Evolutionary conservation across 768 basidiomycete species (phyloP).

Genomic region (Obba rivulosa): DNA sequence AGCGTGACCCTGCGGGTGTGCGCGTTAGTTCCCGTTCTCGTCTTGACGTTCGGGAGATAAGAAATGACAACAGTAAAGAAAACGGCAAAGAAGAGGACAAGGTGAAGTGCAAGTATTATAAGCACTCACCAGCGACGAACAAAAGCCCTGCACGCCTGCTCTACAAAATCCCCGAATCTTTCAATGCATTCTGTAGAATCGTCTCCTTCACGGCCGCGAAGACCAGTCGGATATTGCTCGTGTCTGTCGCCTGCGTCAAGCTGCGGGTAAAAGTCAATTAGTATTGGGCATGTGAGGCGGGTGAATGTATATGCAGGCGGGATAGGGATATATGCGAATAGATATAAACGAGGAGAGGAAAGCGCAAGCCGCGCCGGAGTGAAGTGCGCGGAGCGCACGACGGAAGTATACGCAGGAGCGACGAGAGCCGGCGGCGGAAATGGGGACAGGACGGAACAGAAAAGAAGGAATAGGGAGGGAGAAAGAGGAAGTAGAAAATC

Average conservation of each 20-base stretch:
- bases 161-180: constrained; percentile 79
- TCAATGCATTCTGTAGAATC: constrained; percentile 83
- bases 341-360: too few species aligned
- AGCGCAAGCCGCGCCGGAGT: too few species aligned
- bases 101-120: too few species aligned
- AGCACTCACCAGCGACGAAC: neutral
- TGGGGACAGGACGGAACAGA: neutral
- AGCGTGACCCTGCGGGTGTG: too few species aligned
- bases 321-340: too few species aligned
- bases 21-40: too few species aligned
- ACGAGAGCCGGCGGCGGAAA: neutral
- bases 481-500: neutral
- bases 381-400: too few species aligned
- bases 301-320: too few species aligned
- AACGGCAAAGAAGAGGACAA: too few species aligned
- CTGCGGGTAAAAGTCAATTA: constrained; percentile 31
- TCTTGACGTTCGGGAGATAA: too few species aligned
- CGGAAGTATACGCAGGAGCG: neutral
- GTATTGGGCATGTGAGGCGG: too few species aligned
- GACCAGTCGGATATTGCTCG: constrained; percentile 73
- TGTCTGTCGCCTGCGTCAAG: constrained; percentile 87
- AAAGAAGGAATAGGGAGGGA: neutral
- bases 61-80: too few species aligned
- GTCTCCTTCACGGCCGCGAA: constrained; percentile 91
- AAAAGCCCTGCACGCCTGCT: neutral